These are phyloP conservation scores for Coniochaeta hoffmannii DNA, from an alignment of 2,329 filamentous ascomycete species.

Conservation along the genomic window DNA sequence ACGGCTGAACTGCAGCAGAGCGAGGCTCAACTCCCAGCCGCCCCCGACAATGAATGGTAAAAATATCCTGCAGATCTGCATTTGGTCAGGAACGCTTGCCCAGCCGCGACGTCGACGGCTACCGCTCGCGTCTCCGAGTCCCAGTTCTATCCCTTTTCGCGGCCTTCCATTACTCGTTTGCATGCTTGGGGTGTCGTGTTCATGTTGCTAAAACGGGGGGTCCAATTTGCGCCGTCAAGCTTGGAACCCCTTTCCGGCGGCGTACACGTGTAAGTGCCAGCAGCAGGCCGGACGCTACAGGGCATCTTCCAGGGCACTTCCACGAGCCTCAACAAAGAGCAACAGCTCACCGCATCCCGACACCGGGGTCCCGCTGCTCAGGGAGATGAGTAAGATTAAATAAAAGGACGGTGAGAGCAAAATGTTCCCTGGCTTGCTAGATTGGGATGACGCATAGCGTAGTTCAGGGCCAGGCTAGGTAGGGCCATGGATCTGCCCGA, in stretches of 20 bases:
- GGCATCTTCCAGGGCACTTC: neutral
- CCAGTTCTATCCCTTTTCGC: neutral
- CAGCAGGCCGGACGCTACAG: neutral
- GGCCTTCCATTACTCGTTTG: neutral
- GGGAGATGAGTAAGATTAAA: neutral
- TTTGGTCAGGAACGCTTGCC: neutral
- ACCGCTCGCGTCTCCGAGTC: neutral
- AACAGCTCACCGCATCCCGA: neutral
- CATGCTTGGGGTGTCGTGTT: neutral
- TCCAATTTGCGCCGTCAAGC: constrained; percentile 1
- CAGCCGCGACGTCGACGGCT: neutral
- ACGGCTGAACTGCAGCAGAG: neutral
- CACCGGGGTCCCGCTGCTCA: neutral
- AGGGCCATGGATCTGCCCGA: neutral
- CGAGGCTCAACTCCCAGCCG: neutral
- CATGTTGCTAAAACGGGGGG: neutral
- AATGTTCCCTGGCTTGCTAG: neutral
- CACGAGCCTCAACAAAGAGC: constrained; percentile 1
- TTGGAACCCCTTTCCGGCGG: neutral
- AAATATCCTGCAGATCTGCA: neutral
- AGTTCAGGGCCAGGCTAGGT: neutral
- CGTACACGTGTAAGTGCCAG: neutral
- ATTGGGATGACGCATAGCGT: neutral
- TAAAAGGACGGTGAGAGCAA: neutral
- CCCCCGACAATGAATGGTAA: neutral